Conservation (phyloP, 768 basidiomycete species). For the Termitomyces sp. region DNA sequence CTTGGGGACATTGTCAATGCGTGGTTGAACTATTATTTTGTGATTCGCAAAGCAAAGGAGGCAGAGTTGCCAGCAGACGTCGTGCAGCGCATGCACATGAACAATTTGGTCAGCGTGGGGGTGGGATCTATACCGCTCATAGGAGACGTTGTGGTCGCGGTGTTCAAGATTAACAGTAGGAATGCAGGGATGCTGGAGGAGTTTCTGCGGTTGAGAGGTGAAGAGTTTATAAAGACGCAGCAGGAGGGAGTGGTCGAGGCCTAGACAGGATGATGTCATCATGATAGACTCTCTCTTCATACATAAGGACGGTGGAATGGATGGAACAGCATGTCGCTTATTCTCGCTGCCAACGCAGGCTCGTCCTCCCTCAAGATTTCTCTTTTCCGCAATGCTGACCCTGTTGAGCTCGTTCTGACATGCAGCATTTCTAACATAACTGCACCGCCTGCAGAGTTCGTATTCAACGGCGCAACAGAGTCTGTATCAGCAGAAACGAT, state of each 20-base stretch:
- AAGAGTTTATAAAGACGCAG: too few relatives aligned
- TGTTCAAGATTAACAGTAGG: slow-evolving; percentile 84
- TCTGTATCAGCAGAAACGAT: slow-evolving; percentile 37
- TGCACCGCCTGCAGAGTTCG: slow-evolving; percentile 25
- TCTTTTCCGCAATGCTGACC: slow-evolving; percentile 40
- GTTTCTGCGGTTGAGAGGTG: slow-evolving; percentile 73
- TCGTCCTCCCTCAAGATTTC: slow-evolving; percentile 86
- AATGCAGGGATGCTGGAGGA: slow-evolving; percentile 88
- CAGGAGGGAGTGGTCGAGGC: too few relatives aligned
- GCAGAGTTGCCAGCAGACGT: slow-evolving; percentile 72
- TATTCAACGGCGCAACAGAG: slow-evolving; percentile 35
- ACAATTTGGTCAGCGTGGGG: slow-evolving; percentile 66
- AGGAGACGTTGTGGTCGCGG: slow-evolving; percentile 74
- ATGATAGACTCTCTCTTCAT: not conserved
- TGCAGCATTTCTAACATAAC: slow-evolving; percentile 53
- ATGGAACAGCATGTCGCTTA: slow-evolving; percentile 23
- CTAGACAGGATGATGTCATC: slow-evolving; percentile 21
- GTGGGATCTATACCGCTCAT: slow-evolving; percentile 66
- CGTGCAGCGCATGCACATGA: slow-evolving; percentile 66
- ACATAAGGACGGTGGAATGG: not conserved
- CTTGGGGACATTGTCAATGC: slow-evolving; percentile 66
- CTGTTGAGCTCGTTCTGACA: slow-evolving; percentile 42
- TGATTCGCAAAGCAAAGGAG: slow-evolving; percentile 70
- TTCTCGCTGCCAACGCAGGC: slow-evolving; percentile 76
- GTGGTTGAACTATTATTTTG: slow-evolving; percentile 67